Percentiles rank a stretch among this genome's conserved stretches.
These are phyloP conservation scores for Smallanthus sonchifolius DNA, from an alignment of 129 eudicot species.

Conservation along the genomic window DNA sequence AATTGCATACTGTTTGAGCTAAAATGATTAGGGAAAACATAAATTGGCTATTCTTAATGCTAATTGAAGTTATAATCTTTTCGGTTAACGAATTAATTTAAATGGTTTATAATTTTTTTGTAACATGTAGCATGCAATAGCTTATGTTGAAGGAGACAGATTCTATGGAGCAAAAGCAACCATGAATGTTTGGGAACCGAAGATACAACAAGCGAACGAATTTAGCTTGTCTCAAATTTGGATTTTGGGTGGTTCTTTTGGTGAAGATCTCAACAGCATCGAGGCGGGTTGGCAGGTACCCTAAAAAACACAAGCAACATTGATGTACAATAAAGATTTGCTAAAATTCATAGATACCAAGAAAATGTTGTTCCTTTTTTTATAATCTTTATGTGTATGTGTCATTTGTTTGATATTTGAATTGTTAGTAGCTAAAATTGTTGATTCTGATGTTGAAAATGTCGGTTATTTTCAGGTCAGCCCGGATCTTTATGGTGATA, in stretches of 20 bases:
- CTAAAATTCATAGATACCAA: not conserved
- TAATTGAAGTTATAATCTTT: not conserved
- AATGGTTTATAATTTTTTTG: not conserved
- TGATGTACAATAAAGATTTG: not conserved
- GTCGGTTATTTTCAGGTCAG: slow-evolving; percentile 56
- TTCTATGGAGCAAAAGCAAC: slow-evolving; percentile 91
- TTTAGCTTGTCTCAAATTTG: slow-evolving; percentile 87
- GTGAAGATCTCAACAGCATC: slow-evolving; percentile 93
- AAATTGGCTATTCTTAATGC: not conserved
- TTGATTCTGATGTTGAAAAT: slow-evolving; percentile 20
- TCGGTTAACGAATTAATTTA: not conserved
- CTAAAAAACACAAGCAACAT: not conserved
- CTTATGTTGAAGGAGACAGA: slow-evolving; percentile 92
- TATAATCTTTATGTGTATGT: not conserved
- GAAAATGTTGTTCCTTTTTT: not conserved
- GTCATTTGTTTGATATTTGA: not conserved
- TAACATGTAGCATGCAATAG: slow-evolving; percentile 78
- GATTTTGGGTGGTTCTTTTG: slow-evolving; percentile 93
- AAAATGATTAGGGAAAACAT: not conserved
- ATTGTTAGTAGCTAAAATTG: not conserved
- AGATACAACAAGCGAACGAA: slow-evolving; percentile 81
- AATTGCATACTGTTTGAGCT: slow-evolving; percentile 7
- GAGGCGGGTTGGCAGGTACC: slow-evolving; percentile 99
- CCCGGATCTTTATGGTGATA: slow-evolving; percentile 91
- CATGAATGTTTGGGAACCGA: slow-evolving; percentile 96